Evolutionary conservation across 352 stramenopile genomes (phyloP).

Genomic region (Pythium oligandrum): DNA sequence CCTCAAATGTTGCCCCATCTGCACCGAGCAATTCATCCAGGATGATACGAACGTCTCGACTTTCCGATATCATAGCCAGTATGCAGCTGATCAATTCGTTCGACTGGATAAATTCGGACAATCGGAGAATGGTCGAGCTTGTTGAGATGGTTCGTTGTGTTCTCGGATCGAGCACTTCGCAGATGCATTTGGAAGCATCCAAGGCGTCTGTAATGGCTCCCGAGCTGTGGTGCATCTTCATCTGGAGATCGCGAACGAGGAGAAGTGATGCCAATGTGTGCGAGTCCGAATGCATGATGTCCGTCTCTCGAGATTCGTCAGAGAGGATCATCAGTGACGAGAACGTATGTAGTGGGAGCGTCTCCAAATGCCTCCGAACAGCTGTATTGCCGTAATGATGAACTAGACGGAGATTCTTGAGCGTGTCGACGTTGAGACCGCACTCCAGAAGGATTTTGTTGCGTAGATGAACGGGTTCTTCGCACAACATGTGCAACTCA

Average conservation of each 20-base stretch:
- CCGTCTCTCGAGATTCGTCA: constrained; percentile 57
- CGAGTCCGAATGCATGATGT: constrained; percentile 87
- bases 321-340: constrained; percentile 84
- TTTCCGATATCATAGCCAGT: constrained; percentile 86
- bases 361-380: constrained; percentile 65
- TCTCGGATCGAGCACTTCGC: constrained; percentile 82
- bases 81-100: constrained; percentile 86
- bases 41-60: constrained; percentile 74
- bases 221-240: constrained; percentile 4
- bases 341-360: constrained; percentile 57
- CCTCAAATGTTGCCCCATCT: constrained; percentile 66
- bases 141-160: constrained; percentile 81
- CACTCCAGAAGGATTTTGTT: constrained; percentile 59
- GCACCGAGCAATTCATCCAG: constrained; percentile 73
- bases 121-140: constrained; percentile 59
- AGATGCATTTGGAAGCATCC: constrained; percentile 69
- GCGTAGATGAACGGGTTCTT: constrained; percentile 58
- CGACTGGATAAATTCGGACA: constrained; percentile 87
- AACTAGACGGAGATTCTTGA: constrained; percentile 52
- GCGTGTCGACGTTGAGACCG: constrained; percentile 36
- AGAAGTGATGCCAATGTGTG: constrained; percentile 81
- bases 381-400: constrained; percentile 81
- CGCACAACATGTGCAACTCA: constrained; percentile 81
- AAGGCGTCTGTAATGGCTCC: constrained; percentile 11
- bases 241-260: constrained; percentile 78